Conservation (phyloP, 768 basidiomycete genomes). For the Pisolithus sp. region DNA sequence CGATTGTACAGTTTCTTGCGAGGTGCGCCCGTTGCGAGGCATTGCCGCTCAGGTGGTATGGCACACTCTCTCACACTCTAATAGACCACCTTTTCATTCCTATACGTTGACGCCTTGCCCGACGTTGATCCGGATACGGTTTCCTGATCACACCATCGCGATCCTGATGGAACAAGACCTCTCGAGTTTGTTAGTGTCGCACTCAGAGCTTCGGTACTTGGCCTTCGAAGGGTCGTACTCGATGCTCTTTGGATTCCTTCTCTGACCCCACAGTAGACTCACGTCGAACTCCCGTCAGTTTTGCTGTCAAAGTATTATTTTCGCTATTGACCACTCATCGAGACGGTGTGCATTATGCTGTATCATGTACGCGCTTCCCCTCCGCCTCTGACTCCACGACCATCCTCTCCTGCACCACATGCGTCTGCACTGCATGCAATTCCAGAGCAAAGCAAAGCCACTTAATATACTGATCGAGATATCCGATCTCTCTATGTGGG, state of each 20-base stretch:
- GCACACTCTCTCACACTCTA: slow-evolving; percentile 73
- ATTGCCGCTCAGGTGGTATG: slow-evolving; percentile 64
- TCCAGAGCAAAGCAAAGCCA: slow-evolving; percentile 47
- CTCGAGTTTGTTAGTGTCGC: slow-evolving; percentile 61
- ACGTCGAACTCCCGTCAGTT: slow-evolving; percentile 20
- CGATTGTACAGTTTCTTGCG: slow-evolving; percentile 69
- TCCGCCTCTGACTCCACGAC: slow-evolving; percentile 30
- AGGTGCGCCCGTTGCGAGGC: slow-evolving; percentile 44
- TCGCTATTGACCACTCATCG: slow-evolving; percentile 12
- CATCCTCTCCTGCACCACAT: slow-evolving; percentile 41
- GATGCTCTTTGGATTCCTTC: background rate
- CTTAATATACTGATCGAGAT: slow-evolving; percentile 39
- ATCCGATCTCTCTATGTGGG: slow-evolving; percentile 50
- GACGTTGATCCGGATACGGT: slow-evolving; percentile 55
- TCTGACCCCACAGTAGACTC: slow-evolving; percentile 14
- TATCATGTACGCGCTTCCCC: slow-evolving; percentile 19
- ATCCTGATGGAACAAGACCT: slow-evolving; percentile 43
- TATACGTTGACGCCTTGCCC: slow-evolving; percentile 61
- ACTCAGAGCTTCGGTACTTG: slow-evolving; percentile 59
- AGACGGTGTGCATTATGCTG: slow-evolving; percentile 12
- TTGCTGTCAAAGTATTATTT: slow-evolving; percentile 22
- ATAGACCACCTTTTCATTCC: slow-evolving; percentile 77
- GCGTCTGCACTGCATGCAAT: slow-evolving; percentile 58
- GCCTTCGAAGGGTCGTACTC: slow-evolving; percentile 50
- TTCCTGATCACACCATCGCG: slow-evolving; percentile 14